Conservation (phyloP, 2,329 filamentous ascomycete species). For the Alternaria panax region DNA sequence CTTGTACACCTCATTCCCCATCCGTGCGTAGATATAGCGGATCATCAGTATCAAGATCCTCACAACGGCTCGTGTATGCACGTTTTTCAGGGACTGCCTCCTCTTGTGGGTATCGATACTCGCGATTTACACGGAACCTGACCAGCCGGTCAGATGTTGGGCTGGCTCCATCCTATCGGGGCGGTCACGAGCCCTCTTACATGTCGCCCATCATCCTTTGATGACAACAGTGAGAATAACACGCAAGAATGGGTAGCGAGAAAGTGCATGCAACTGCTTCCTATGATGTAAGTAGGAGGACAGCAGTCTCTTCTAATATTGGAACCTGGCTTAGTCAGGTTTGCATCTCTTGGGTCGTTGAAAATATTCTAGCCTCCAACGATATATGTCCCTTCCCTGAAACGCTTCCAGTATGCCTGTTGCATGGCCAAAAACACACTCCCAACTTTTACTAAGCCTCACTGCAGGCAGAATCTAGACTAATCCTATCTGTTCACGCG, state of each 20-base stretch:
- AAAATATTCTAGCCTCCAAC: background rate
- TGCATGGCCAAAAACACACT: background rate
- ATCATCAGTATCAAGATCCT: background rate
- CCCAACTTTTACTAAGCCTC: background rate
- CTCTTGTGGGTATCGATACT: background rate
- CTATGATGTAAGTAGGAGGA: background rate
- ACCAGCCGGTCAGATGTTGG: background rate
- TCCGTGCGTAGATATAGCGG: background rate
- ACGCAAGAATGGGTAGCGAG: background rate
- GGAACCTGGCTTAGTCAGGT: background rate
- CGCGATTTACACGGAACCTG: background rate
- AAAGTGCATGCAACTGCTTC: background rate
- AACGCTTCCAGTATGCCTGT: background rate
- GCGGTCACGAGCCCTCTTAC: background rate
- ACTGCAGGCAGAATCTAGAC: background rate
- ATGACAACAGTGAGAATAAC: background rate
- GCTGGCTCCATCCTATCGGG: background rate
- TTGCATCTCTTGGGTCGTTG: background rate
- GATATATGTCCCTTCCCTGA: background rate
- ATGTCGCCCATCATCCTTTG: background rate
- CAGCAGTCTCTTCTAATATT: background rate
- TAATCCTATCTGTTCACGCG: background rate
- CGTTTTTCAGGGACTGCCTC: background rate
- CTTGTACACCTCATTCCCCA: slow-evolving; percentile 1
- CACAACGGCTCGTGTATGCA: background rate